phyloP scores from a whole-genome alignment of 202 grass and related monocot genomes.

The Carex arenaria region DNA sequence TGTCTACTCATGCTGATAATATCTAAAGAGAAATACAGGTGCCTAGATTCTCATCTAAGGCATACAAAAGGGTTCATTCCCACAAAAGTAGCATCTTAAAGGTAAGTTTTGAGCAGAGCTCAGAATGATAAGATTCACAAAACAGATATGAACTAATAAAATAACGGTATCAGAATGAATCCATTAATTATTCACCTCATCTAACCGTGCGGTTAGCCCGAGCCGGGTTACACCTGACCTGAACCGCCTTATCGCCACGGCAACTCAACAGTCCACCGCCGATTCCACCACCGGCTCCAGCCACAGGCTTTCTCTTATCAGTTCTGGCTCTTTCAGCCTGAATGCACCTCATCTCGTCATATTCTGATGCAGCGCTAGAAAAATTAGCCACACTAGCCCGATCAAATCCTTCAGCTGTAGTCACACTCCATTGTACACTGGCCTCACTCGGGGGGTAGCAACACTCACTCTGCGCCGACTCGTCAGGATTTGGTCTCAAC shows the following conservation, averaged over 20 bases:
- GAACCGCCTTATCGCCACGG: constrained; percentile 22
- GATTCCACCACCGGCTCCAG: neutral
- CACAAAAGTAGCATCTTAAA: too few relatives aligned
- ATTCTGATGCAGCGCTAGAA: constrained; percentile 19
- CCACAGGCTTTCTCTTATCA: neutral
- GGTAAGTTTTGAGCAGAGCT: too few relatives aligned
- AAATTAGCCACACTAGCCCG: constrained; percentile 26
- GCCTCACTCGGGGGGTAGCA: constrained; percentile 33
- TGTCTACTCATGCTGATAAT: too few relatives aligned
- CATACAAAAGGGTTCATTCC: too few relatives aligned
- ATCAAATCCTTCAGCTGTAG: constrained; percentile 32
- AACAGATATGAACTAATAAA: too few relatives aligned
- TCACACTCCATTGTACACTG: constrained; percentile 36
- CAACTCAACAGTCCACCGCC: constrained; percentile 17
- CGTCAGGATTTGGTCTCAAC: neutral
- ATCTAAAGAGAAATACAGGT: too few relatives aligned
- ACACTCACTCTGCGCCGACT: constrained; percentile 20
- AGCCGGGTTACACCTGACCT: constrained; percentile 5
- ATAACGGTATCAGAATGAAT: too few relatives aligned
- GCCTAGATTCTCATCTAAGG: too few relatives aligned
- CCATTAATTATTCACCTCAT: neutral
- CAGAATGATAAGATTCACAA: too few relatives aligned
- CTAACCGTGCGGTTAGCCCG: constrained; percentile 7
- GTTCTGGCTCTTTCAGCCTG: neutral
- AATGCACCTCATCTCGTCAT: constrained; percentile 10